Conservation (phyloP, 805 yeast species). For the Tetrapisispora phaffii region DNA sequence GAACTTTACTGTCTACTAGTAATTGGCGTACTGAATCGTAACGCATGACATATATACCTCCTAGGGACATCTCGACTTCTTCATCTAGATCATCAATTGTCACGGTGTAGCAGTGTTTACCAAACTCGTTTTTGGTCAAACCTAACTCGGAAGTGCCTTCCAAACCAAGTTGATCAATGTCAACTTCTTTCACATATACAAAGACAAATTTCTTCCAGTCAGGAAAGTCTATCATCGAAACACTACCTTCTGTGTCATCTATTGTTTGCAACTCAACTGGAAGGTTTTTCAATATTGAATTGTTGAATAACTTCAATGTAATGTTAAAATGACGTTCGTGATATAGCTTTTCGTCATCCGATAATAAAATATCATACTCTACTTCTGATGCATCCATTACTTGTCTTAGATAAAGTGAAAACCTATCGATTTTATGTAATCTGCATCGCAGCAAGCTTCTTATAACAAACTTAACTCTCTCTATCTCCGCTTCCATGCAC, state of each 20-base stretch:
- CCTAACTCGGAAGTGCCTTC: conserved; percentile 32
- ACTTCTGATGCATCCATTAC: conserved; percentile 24
- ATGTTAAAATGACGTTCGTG: conserved; percentile 60
- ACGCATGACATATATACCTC: conserved; percentile 68
- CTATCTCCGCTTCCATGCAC: conserved; percentile 85
- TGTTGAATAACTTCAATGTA: conserved; percentile 53
- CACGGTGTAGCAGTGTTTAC: conserved; percentile 30
- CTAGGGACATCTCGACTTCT: conserved; percentile 45
- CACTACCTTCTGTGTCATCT: conserved; percentile 61
- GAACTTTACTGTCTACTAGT: conserved; percentile 34
- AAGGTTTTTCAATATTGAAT: conserved; percentile 53
- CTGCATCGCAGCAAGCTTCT: conserved; percentile 75
- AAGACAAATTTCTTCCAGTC: conserved; percentile 71
- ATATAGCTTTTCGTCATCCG: conserved; percentile 53
- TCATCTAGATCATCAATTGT: conserved; percentile 39
- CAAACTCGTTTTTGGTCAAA: conserved; percentile 23
- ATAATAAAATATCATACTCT: conserved; percentile 31
- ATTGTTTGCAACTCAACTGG: conserved; percentile 63
- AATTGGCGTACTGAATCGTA: conserved; percentile 44
- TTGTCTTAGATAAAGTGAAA: conserved; percentile 48
- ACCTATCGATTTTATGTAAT: conserved; percentile 62
- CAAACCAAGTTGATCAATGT: conserved; percentile 4
- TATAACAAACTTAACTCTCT: conserved; percentile 72
- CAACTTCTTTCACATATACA: conserved; percentile 29
- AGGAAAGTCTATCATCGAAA: conserved; percentile 73